Evolutionary conservation across 371 early-diverging fungal genomes (phyloP), one percentile per base, ranked within the genome.

Genomic region (Actinomortierella ambigua): DNA sequence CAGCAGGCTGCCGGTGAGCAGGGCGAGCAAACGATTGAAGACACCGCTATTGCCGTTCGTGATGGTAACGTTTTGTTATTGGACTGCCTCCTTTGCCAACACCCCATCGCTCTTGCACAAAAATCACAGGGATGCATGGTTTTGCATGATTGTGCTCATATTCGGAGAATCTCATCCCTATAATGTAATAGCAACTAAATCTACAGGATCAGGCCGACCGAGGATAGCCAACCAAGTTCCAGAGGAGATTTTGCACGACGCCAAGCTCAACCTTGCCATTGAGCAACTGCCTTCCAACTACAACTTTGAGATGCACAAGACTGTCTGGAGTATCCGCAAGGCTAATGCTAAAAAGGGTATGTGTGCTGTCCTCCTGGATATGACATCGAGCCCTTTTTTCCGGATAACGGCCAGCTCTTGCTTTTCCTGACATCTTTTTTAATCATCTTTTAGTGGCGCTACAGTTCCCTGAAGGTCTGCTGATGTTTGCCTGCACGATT

Each of bases 291-390:
- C 99, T 15, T 65, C 82, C 48, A 99, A 99, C 80, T 99, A 99
- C 83, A 99, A 98, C 82, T 99, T 99, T 87, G 99, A 99, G 80
- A 94, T 99, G 50, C 92, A 95, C 79, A 99, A 99, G 78, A 94
- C 94, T 15, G 81, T 99, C 1, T 93, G 94, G 93, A 93, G 95
- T 76, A 90, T 99, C 42, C 81, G 85, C 64, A 89, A 90, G 56
- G 79, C 89, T 17, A 77, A 79, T 0, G 88, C 96, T 15, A 97
- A 86, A 61, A 89, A 88, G 79, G 91, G 91, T 90, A 69, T 34
- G 20, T 18, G 27, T 23, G 6, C 1, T 14, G 20, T 17, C 18
- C 7, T 39, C 20, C 15, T n/a, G n/a, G n/a, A n/a, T n/a, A n/a
- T n/a, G n/a, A n/a, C 7, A 24, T 41, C 14, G 24, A 51, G 39